A percentile compares a stretch with the other conserved stretches of the same genome.
Conservation (phyloP, 441 rosid genomes). For the Bruguiera hainesii region DNA sequence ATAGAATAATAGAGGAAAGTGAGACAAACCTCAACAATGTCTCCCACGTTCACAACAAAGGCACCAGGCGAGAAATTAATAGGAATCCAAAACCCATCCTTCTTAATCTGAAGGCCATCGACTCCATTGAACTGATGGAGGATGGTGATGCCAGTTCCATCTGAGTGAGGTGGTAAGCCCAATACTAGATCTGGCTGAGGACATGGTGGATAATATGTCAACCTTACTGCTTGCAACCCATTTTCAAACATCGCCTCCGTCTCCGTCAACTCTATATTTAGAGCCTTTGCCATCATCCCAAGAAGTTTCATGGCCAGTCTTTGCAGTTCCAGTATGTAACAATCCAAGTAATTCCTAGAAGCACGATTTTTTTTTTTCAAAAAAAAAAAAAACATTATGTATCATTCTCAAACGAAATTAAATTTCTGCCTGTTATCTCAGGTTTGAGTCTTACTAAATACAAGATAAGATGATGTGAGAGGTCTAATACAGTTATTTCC, state of each 20-base stretch:
- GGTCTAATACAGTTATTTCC: no score
- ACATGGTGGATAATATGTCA: conserved; percentile 51
- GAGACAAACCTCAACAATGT: conserved; percentile 34
- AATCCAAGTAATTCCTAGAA: conserved; percentile 35
- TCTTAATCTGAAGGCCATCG: conserved; percentile 39
- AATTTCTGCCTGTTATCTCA: no score
- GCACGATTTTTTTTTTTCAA: neutral
- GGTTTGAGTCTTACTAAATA: no score
- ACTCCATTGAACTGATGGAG: conserved; percentile 44
- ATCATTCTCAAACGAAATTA: no score
- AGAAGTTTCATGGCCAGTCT: conserved; percentile 32
- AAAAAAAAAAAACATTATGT: no score
- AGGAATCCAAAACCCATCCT: conserved; percentile 40
- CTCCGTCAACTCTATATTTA: conserved; percentile 26
- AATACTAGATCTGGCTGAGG: conserved; percentile 42
- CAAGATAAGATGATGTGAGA: no score
- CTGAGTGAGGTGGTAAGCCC: conserved; percentile 48
- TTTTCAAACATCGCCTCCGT: conserved; percentile 33
- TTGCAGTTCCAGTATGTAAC: conserved; percentile 32
- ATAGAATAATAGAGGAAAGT: neutral
- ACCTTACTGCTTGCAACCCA: conserved; percentile 40
- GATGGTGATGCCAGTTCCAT: conserved; percentile 37
- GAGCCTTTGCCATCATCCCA: conserved; percentile 21
- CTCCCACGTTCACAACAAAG: conserved; percentile 44
- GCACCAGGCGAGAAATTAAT: conserved; percentile 31